Base-by-base conservation (phyloP, 2,329 filamentous ascomycete species). In the Alternaria brassicicola region DNA sequence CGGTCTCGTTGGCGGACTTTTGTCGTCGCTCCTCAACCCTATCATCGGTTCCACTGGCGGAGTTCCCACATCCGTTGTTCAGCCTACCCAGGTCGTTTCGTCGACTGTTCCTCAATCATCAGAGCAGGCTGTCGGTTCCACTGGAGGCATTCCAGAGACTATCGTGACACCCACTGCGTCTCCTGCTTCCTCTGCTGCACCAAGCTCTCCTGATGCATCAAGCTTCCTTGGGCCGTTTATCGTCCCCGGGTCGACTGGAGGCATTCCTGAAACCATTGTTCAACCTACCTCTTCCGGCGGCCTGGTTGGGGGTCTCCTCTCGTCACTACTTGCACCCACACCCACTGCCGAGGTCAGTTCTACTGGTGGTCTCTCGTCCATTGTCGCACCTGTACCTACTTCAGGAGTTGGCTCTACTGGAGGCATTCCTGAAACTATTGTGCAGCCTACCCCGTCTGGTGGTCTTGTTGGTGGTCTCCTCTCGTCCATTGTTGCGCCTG, bases 181-280 rank as follows among this genome's bases (percentile, higher is more conserved):
- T n/a, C 47, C 61, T 19, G 43, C 35, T 17, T 30, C 55, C 30
- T 55, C 62, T 38, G 52, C 57, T 15, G 45, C 50, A 42, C 52
- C 60, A 52, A 58, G 50, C 21, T 50, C 56, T 30, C 21, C 56
- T 26, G 56, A 54, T 21, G 47, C 63, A 13, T 69, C 68, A 15
- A 65, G 64, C 59, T 64, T 71, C 46, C 64, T 63, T 1, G 67
- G 68, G 6, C 64, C 68, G 4, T 69, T 71, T 56, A 70, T 67
- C 23, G 57, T 68, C 19, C 65, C 68, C 17, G 69, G 68, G 33
- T 64, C 65, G 5, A 68, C 68, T 33, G 68, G 63, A 13, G 54
- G 57, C n/a, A 4, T 63, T 19, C 62, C 65, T 4, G 41, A 56
- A 9, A 42, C 63, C 12, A 39, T 62, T 28, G 25, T 63, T 10